Evolutionary conservation across 1,284 basidiomycete species (phyloP), one percentile per base, ranked within the genome.

Genomic region (Acaromyces ingoldii): DNA sequence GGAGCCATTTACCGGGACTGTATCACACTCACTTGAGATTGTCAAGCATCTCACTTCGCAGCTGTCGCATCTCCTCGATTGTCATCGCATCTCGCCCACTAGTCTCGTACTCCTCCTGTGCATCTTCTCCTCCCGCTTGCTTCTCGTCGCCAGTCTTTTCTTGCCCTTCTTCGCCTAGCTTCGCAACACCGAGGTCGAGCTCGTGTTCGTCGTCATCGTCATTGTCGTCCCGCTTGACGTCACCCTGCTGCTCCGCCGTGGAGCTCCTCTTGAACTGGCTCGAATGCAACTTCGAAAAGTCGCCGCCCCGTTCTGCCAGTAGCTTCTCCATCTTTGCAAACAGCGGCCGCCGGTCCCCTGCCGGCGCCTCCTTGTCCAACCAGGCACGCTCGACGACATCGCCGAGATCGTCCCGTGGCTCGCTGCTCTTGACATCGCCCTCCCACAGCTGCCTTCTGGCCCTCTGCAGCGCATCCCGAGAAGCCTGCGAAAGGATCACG

Each of bases 241-340:
- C n/a, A 4, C 25, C 17, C 6, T 17, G 5, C 28, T 61, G 33
- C 4, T 49, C 52, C 4, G 47, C n/a, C 1, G 46, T 15, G 42
- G 34, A 13, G 42, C 42, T 29, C 24, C 34, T n/a, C n/a, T n/a
- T n/a, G n/a, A n/a, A n/a, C n/a, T n/a, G n/a, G n/a, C n/a, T n/a
- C n/a, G n/a, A n/a, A n/a, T n/a, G n/a, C 24, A 69, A 57, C 5
- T 49, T 38, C 7, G 57, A 56, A 39, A 69, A 71, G 34, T 71
- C 68, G 15, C 68, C 68, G 15, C 68, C 68, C 1, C 68, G 53
- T 50, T 71, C 68, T 6, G 57, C 53, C 68, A 65, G 69, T 22
- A 71, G 42, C 15, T 45, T 45, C 13, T 25, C 29, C 42, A 45
- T n/a, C n/a, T n/a, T n/a, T n/a, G n/a, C n/a, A n/a, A n/a, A n/a